These are phyloP conservation scores for Metroxylon sagu DNA, from an alignment of 176 grass and related monocot genomes.

Conservation along the genomic window DNA sequence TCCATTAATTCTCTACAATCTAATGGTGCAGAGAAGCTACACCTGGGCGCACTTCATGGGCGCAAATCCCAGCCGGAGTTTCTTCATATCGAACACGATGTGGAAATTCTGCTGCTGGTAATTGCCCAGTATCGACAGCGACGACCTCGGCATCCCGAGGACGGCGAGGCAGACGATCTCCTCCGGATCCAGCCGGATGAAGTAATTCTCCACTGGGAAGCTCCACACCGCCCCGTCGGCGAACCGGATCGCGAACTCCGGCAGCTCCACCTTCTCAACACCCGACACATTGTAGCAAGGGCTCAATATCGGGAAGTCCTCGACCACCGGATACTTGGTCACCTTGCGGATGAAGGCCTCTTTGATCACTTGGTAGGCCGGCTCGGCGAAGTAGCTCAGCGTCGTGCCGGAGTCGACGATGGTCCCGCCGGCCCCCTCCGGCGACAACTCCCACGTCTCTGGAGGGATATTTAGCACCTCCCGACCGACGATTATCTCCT, in stretches of 20 bases:
- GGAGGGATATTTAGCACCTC: conserved; percentile 34
- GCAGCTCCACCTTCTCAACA: conserved; percentile 48
- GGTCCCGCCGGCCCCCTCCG: conserved; percentile 65
- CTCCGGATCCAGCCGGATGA: conserved; percentile 63
- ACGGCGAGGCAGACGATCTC: conserved; percentile 68
- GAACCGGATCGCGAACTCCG: conserved; percentile 55
- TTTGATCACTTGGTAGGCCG: conserved; percentile 55
- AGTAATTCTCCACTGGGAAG: conserved; percentile 87
- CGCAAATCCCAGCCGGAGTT: conserved; percentile 61
- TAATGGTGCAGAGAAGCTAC: conserved; percentile 22
- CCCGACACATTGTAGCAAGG: conserved; percentile 91
- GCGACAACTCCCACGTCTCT: conserved; percentile 23
- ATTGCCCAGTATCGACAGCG: conserved; percentile 73
- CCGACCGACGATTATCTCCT: conserved; percentile 45
- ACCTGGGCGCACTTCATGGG: conserved; percentile 70
- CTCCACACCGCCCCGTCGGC: conserved; percentile 71
- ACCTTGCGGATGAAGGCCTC: conserved; percentile 52
- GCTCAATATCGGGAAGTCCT: conserved; percentile 55
- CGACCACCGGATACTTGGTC: conserved; percentile 35
- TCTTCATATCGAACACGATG: conserved; percentile 60
- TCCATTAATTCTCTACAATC: not conserved
- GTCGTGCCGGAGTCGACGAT: conserved; percentile 96
- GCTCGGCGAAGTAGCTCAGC: conserved; percentile 82
- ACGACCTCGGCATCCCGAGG: conserved; percentile 47
- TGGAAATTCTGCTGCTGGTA: conserved; percentile 99